Base-by-base conservation (phyloP, 169 alveolate genomes). In the Plasmodium blacklocki region DNA sequence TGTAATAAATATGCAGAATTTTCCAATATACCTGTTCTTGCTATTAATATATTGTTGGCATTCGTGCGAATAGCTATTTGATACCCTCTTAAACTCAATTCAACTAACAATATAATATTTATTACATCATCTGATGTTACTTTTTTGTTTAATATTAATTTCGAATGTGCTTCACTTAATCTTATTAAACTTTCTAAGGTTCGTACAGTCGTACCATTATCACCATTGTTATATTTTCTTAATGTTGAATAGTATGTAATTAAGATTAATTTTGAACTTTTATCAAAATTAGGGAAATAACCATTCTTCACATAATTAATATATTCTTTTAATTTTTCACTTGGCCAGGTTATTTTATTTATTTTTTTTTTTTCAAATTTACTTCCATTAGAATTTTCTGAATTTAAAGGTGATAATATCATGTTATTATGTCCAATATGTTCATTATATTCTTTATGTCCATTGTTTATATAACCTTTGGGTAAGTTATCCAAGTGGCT, bases 91-190 rank as follows among this genome's bases (percentile, higher is more conserved):
- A 80, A 80, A 26, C 90, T 68, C 0, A 80, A 75, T 56, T 80
- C 90, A 2, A 64, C 68, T 54, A 80, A 52, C 29, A 80, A 26
- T 23, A 80, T 60, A 15, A 80, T 45, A 56, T 80, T 80, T 9
- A 96, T 93, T 3, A 96, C 97, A 93, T 97, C 99, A 87, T 91
- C 94, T 4, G 93, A 74, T 26, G 83, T 83, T 2, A 95, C 96
- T 2, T 64, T 75, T 47, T 94, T 76, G 74, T 95, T 96, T 54
- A 63, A 73, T 96, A 97, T 92, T 19, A 97, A 93, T 32, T 98
- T 91, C 1, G 99, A 98, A 92, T 97, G 98, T 26, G 99, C 99
- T 94, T 98, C 97, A 71, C 98, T 88, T 32, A 98, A 83, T 68
- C 99, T 91, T 3, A 96, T 95, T 43, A 98, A 88, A 59, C 98